A percentile compares a stretch with the other conserved stretches of the same genome.
phyloP scores from a whole-genome alignment of 208 protist species.

The Vickermania ingenoplastis region DNA sequence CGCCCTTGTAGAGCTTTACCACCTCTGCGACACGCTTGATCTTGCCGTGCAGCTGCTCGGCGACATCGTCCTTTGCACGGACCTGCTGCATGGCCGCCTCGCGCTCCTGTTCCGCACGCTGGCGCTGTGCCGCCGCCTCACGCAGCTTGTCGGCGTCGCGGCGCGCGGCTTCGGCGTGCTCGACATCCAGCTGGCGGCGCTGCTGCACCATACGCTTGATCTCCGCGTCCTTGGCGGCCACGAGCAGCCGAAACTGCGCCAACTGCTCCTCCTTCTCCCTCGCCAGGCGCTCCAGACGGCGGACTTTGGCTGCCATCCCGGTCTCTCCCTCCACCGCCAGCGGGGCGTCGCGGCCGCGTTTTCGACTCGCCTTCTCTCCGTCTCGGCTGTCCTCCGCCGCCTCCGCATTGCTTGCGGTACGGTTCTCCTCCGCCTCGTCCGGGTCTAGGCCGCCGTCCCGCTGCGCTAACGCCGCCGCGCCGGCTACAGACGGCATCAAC shows the following conservation, averaged over 20 bases:
- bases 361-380: not conserved
- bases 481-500: no score
- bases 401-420: no score
- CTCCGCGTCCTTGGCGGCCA: not conserved
- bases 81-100: no score
- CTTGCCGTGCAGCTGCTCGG: not conserved
- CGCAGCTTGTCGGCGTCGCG: not conserved
- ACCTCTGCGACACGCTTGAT: not conserved
- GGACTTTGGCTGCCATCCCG: not conserved
- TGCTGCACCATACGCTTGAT: conserved; percentile 2
- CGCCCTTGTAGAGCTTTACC: not conserved
- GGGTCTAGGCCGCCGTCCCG: not conserved
- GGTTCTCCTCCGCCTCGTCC: not conserved
- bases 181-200: not conserved
- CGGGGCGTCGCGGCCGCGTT: not conserved
- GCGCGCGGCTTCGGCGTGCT: not conserved
- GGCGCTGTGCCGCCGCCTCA: conserved; percentile 4
- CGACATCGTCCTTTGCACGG: no score
- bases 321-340: not conserved
- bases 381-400: not conserved
- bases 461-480: not conserved
- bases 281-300: not conserved
- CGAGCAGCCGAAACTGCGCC: not conserved
- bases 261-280: not conserved
- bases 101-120: not conserved